These are phyloP conservation scores for Hypoxylon sp. DNA, from an alignment of 2,329 filamentous ascomycete genomes.

Conservation along the genomic window DNA sequence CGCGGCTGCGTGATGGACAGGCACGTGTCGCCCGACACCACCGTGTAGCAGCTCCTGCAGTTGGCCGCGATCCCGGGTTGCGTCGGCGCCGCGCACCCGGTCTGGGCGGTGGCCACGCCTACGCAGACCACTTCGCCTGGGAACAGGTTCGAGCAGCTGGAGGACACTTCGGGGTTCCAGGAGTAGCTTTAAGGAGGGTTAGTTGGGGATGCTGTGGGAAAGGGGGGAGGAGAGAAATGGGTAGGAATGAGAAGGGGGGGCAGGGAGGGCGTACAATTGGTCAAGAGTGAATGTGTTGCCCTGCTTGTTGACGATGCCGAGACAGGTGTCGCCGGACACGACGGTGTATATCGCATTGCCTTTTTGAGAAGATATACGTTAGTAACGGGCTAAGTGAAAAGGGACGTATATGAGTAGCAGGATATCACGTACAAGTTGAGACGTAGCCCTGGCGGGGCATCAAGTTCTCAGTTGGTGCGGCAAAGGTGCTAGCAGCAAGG, in stretches of 20 bases:
- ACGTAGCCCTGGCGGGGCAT: conserved; percentile 47
- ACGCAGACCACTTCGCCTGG: conserved; percentile 47
- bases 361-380: conserved; percentile 20
- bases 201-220: background rate
- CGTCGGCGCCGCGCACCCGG: conserved; percentile 45
- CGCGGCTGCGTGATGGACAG: conserved; percentile 21
- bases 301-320: conserved; percentile 42
- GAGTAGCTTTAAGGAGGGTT: conserved; percentile 27
- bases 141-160: conserved; percentile 46
- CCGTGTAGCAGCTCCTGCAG: conserved; percentile 48
- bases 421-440: conserved; percentile 39
- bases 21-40: conserved; percentile 46
- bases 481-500: conserved; percentile 39
- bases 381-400: background rate
- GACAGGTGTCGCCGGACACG: conserved; percentile 43
- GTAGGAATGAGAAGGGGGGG: background rate
- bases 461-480: conserved; percentile 38
- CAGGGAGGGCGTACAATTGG: conserved; percentile 46
- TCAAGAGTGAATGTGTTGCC: conserved; percentile 53
- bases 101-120: conserved; percentile 16
- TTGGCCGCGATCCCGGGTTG: conserved; percentile 35
- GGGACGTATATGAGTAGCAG: background rate
- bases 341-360: conserved; percentile 47
- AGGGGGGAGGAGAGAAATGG: background rate
- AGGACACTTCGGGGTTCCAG: conserved; percentile 38